phyloP scores from a whole-genome alignment of 179 eudicot genomes.

The Spergularia azorica region DNA sequence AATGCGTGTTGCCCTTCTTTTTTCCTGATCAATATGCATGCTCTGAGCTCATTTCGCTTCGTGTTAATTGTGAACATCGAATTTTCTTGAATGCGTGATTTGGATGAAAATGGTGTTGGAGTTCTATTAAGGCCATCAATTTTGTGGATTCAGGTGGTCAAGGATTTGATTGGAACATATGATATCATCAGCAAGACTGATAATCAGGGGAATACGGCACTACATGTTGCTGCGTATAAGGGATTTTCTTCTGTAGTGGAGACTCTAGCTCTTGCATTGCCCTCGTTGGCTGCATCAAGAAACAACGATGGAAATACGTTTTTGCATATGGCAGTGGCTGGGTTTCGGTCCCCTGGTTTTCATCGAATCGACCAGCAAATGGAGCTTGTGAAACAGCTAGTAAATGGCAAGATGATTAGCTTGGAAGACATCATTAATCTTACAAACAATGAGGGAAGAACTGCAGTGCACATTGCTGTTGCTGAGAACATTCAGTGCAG shows the following conservation, averaged over 20 bases:
- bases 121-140: not conserved
- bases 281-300: constrained; percentile 34
- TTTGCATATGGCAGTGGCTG: constrained; percentile 77
- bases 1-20: too few species aligned
- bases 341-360: constrained; percentile 71
- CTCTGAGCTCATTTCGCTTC: too few species aligned
- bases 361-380: constrained; percentile 60
- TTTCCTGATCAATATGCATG: too few species aligned
- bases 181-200: constrained; percentile 51
- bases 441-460: constrained; percentile 65
- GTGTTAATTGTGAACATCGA: not conserved
- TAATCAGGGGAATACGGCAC: constrained; percentile 77
- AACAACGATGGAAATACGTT: constrained; percentile 76
- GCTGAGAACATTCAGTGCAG: constrained; percentile 45
- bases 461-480: constrained; percentile 81
- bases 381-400: constrained; percentile 57
- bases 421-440: constrained; percentile 54
- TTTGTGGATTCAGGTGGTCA: constrained; percentile 54
- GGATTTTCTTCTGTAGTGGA: constrained; percentile 56
- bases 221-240: constrained; percentile 75
- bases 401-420: constrained; percentile 31
- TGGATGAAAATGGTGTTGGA: not conserved
- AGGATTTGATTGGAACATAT: constrained; percentile 47
- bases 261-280: constrained; percentile 47
- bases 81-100: not conserved